phyloP scores from a whole-genome alignment of 108 stramenopile species.

The Cyclotella cryptica region DNA sequence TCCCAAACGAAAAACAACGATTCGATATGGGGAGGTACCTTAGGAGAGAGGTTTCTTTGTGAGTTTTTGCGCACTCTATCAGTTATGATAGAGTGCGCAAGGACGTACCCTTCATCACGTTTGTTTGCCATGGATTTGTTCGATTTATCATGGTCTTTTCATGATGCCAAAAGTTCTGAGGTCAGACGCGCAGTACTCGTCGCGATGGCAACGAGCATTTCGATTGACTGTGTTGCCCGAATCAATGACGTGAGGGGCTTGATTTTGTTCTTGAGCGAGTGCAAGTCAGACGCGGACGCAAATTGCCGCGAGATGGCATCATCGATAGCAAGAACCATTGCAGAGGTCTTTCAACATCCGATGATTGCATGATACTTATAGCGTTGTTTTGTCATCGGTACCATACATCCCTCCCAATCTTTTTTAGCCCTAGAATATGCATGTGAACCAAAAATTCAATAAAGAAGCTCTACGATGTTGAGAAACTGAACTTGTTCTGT shows the following conservation, averaged over 20 bases:
- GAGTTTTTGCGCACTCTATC: slow-evolving; percentile 64
- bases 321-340: slow-evolving; percentile 10
- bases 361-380: background rate
- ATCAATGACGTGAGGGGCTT: slow-evolving; percentile 1
- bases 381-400: background rate
- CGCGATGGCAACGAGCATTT: slow-evolving; percentile 57
- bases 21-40: slow-evolving; percentile 68
- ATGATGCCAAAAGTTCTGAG: slow-evolving; percentile 66
- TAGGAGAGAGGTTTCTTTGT: slow-evolving; percentile 70
- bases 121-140: slow-evolving; percentile 78
- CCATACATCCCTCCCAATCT: background rate
- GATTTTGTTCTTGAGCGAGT: slow-evolving; percentile 30
- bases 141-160: slow-evolving; percentile 76
- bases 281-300: slow-evolving; percentile 21
- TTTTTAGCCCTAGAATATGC: background rate
- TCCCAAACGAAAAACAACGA: slow-evolving; percentile 61
- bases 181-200: slow-evolving; percentile 68
- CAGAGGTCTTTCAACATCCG: slow-evolving; percentile 8
- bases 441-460: too few relatives aligned
- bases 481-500: too few relatives aligned
- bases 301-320: slow-evolving; percentile 27
- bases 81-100: slow-evolving; percentile 64
- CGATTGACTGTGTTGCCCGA: slow-evolving; percentile 9
- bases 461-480: too few relatives aligned
- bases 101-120: slow-evolving; percentile 44